These are phyloP conservation scores for Exophiala aquamarina DNA, from an alignment of 2,329 filamentous ascomycete genomes.

Conservation along the genomic window DNA sequence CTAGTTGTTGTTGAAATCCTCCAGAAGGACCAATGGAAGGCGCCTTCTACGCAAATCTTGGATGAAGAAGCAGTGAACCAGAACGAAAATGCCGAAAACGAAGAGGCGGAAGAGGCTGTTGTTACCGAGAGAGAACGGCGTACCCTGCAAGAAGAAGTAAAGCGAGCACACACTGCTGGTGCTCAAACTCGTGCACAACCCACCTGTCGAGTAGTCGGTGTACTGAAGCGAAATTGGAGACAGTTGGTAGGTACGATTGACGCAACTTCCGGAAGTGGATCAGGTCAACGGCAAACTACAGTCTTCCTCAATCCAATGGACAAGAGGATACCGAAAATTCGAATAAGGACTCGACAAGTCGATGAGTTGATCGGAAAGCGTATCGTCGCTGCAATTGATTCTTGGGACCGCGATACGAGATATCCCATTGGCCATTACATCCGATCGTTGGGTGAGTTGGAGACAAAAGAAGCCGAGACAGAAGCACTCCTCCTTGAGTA, in stretches of 20 bases:
- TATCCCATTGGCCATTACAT: constrained; percentile 94
- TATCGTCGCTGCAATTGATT: constrained; percentile 88
- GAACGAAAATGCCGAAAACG: constrained; percentile 88
- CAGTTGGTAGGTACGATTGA: constrained; percentile 98
- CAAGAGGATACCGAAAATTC: constrained; percentile 94
- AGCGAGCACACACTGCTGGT: constrained; percentile 73
- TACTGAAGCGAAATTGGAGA: constrained; percentile 94
- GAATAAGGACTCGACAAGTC: constrained; percentile 86
- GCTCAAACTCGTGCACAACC: constrained; percentile 80
- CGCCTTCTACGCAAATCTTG: constrained; percentile 90
- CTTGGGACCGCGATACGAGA: constrained; percentile 90
- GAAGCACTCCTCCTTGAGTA: constrained; percentile 92
- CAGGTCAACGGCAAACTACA: constrained; percentile 81
- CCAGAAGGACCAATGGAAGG: constrained; percentile 95
- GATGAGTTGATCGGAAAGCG: constrained; percentile 87
- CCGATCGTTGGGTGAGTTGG: constrained; percentile 85
- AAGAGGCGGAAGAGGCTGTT: constrained; percentile 70
- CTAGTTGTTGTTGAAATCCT: constrained; percentile 90
- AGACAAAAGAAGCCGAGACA: constrained; percentile 96
- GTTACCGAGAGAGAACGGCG: constrained; percentile 84
- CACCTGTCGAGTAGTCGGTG: constrained; percentile 86
- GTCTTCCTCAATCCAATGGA: constrained; percentile 98
- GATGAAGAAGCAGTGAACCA: constrained; percentile 90
- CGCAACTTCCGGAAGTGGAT: constrained; percentile 67
- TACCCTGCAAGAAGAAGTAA: constrained; percentile 88